Base-by-base conservation (phyloP, 2,329 filamentous ascomycete species). In the Monosporascus cannonballus region DNA sequence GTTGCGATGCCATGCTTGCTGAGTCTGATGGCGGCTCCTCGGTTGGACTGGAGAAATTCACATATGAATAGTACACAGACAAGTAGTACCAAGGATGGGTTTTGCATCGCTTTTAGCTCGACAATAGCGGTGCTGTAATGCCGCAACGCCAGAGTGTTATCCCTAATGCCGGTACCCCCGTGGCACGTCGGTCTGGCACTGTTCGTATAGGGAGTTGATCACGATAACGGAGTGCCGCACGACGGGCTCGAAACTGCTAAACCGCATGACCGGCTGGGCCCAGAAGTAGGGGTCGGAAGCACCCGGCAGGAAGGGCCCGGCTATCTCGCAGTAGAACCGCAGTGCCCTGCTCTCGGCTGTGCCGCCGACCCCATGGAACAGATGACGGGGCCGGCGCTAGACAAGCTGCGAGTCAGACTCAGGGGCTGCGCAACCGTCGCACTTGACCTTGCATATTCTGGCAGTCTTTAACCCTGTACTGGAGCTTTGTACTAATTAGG, bases 31-130 rank as follows among this genome's bases (percentile, higher is more conserved):
- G 71, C 73, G 4, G 64, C 61, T 5, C 63, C 57, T 20, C 59
- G 60, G 57, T 75, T 66, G 7, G 67, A 70, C 1, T 68, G 67
- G 1, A 76, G 60, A 52, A 73, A 68, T 54, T 76, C 73, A 54
- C 72, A 76, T 36, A 72, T 65, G 53, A 76, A 76, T 14, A 76
- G 58, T 2, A 74, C 54, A 51, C 73, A 76, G 0, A 72, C 67
- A 0, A 74, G 53, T 2, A 76, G 57, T 2, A 75, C 67, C 0
- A 68, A 58, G 36, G 71, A 67, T 17, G 69, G 60, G 24, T 68
- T 65, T 42, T 59, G 50, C 3, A 63, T 61, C 2, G 61, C 54
- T 11, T 68, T 61, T 1, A 74, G 57, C 17, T 66, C 56, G 30
- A 62, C 58, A 22, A 76, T 71, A 1, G 73, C 73, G 1, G 64